These are phyloP conservation scores for Diplodia intermedia DNA, from an alignment of 2,329 filamentous ascomycete species.

Conservation along the genomic window DNA sequence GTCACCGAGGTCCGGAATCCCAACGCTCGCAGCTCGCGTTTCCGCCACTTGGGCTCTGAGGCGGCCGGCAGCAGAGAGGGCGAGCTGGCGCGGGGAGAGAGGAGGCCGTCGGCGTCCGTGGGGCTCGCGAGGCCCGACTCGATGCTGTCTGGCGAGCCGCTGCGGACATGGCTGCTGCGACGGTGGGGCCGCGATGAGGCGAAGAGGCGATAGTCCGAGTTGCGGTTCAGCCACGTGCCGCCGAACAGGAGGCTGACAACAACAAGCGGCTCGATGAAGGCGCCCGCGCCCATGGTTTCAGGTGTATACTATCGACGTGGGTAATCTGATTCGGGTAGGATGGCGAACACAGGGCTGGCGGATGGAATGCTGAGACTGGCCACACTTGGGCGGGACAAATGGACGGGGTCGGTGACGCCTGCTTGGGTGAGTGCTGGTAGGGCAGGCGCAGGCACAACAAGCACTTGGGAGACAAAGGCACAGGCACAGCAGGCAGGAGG, in stretches of 20 bases:
- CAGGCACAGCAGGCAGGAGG: neutral
- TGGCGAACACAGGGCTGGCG: neutral
- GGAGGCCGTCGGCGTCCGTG: slow-evolving; percentile 43
- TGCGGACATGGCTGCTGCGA: slow-evolving; percentile 36
- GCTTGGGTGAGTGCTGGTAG: neutral
- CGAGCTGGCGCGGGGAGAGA: slow-evolving; percentile 45
- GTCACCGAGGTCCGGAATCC: slow-evolving; percentile 57
- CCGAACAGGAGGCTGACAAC: slow-evolving; percentile 66
- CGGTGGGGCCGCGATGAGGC: slow-evolving; percentile 39
- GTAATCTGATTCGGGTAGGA: neutral
- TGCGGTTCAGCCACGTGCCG: slow-evolving; percentile 68
- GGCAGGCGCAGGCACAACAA: neutral
- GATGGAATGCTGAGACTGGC: neutral
- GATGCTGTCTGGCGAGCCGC: slow-evolving; percentile 49
- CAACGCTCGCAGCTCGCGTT: slow-evolving; percentile 56
- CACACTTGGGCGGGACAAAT: neutral
- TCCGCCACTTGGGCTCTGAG: slow-evolving; percentile 58
- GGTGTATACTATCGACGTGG: neutral
- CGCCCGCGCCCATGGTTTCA: slow-evolving; percentile 60
- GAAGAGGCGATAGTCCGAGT: slow-evolving; percentile 49
- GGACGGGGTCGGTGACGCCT: neutral
- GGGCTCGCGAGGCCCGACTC: slow-evolving; percentile 52
- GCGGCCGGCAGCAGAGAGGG: slow-evolving; percentile 52
- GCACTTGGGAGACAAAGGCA: neutral
- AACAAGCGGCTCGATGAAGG: slow-evolving; percentile 66